Evolutionary conservation across 306 rosid genomes (phyloP).

Genomic region (Pyrus bretschneideri): DNA sequence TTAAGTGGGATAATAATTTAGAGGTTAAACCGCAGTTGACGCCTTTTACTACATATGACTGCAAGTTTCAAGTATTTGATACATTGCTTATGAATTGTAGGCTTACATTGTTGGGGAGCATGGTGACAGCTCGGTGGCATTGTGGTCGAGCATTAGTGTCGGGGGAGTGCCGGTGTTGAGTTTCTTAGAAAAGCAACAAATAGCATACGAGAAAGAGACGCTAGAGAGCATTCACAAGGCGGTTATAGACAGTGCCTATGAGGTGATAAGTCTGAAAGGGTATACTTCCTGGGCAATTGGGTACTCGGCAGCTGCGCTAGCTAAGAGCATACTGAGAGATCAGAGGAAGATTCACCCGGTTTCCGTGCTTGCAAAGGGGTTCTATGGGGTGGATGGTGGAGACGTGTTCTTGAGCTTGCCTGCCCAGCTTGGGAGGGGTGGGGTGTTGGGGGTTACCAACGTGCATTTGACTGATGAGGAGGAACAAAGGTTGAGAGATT

Average conservation of each 20-base stretch:
- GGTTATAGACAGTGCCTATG: slow-evolving; percentile 63
- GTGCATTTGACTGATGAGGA: slow-evolving; percentile 66
- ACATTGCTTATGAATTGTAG: slow-evolving; percentile 17
- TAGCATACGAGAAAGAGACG: slow-evolving; percentile 61
- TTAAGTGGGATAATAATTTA: no score
- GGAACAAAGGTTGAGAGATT: slow-evolving; percentile 44
- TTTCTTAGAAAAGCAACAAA: slow-evolving; percentile 58
- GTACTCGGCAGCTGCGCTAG: slow-evolving; percentile 68
- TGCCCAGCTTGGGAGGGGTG: slow-evolving; percentile 68
- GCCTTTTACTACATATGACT: no score
- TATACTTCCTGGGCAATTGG: slow-evolving; percentile 98
- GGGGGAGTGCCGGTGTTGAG: slow-evolving; percentile 90
- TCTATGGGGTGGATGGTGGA: slow-evolving; percentile 57
- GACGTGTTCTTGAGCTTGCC: slow-evolving; percentile 86
- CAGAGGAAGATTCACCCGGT: slow-evolving; percentile 85
- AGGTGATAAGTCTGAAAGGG: slow-evolving; percentile 77
- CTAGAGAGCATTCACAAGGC: slow-evolving; percentile 65
- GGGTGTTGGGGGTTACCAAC: slow-evolving; percentile 69
- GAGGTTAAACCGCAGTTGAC: no score
- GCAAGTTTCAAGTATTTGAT: not conserved
- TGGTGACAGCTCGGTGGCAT: slow-evolving; percentile 94
- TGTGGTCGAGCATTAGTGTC: slow-evolving; percentile 91
- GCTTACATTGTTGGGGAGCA: slow-evolving; percentile 95
- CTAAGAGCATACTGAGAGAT: slow-evolving; percentile 52
- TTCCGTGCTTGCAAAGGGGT: slow-evolving; percentile 67